Evolutionary conservation across 1,139 yeast genomes (phyloP), one percentile per base, ranked within the genome.

Genomic region (Sugiyamaella paludigena): DNA sequence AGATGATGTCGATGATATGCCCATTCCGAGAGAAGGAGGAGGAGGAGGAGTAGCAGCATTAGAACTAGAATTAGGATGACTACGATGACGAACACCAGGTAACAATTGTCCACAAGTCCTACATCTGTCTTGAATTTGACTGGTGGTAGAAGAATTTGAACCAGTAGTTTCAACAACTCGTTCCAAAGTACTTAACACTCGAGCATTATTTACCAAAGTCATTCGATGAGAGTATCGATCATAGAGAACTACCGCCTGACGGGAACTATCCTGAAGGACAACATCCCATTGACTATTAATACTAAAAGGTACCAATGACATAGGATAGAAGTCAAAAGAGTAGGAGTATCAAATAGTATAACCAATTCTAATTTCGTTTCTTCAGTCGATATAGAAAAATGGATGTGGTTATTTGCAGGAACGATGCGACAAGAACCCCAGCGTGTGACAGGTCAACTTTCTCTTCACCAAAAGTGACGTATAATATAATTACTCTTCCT

Each of bases 201-300:
- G 29, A 10, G 64, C 60, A 39, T 62, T 66, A 35, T 59, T 59
- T 36, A 65, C 61, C 28, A 67, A 52, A 13, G 66, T 59, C 44
- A 67, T 56, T 29, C 57, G 58, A 16, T 62, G 58, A 13, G 66
- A 63, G 6, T 52, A 40, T 15, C 56, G 47, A 51, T 68, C 68
- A 42, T 62, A 66, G 13, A 68, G 49, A 6, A 68, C 70, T 30
- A 68, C 55, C 7, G 70, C 66, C 24, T 61, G 59, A 8, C 62
- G 30, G 4, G 35, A 12, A 11, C 32, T 31, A 36, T 40, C 37
- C 15, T 45, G 51, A 19, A 67, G 49, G 1, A 67, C 69, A 13
- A 67, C 62, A 40, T 61, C 59, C 62, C 67, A 65, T 36, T 52
- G 53, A 19, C 51, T 54, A 31, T 52, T 44, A 15, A 52, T 54